Evolutionary conservation across 768 basidiomycete genomes (phyloP), one percentile per base, ranked within the genome.

Genomic region (Boletus rubescentipes): DNA sequence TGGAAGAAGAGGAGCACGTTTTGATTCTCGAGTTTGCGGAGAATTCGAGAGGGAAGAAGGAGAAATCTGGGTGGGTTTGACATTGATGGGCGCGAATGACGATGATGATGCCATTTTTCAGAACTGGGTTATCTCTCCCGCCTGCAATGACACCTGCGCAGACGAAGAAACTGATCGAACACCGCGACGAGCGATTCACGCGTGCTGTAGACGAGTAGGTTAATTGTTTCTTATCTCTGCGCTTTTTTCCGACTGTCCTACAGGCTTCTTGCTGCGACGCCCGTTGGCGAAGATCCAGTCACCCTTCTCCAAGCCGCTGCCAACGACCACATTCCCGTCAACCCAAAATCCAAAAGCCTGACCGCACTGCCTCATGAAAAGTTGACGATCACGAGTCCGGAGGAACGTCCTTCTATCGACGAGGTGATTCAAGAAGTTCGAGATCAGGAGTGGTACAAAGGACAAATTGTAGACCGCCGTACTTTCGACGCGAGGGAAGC

Each of bases 201-300:
- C 65, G 77, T 38, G 88, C 91, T 30, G 79, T 91, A 12, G 75
- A 87, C 49, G 89, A 92, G 87, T 89, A 69, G 34, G 74, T 59
- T 55, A 3, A 20, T 23, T 8, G 9, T 26, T 50, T 41, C n/a
- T 46, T 31, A 16, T 31, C 20, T 3, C 5, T n/a, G 29, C 4
- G 4, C 4, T 14, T 31, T 14, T 20, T 42, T 39, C 9, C 7
- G 26, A 44, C 11, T 43, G 11, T 32, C 36, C 4, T 9, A 14
- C 51, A 91, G 90, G 54, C 75, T 92, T 35, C 68, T 92, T 18
- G 59, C 67, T 9, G 84, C 87, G 9, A 77, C 79, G 12, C 67
- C 77, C 2, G 63, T 16, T 10, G 67, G 61, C 0, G 86, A 86
- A 21, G 87, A 92, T 61, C 80, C 92, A 0, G 80, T 84, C 1